These are phyloP conservation scores for Hypoxylon intermedium DNA, from an alignment of 495 filamentous ascomycete species.

Conservation along the genomic window DNA sequence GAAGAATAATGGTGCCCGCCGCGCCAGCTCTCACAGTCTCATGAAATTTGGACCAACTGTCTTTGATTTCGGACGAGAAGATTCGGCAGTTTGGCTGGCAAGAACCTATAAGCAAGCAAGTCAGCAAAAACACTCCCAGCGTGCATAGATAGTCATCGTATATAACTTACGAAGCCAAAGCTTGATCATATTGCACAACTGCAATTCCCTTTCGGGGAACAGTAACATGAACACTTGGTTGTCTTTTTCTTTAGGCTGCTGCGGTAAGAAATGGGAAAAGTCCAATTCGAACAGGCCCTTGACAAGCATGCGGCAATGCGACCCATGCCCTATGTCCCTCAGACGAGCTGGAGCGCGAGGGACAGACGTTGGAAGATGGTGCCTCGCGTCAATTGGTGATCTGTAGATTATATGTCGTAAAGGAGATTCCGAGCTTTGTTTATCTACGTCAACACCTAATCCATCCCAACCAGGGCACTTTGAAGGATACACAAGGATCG, in stretches of 20 bases:
- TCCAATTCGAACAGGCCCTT: constrained; percentile 28
- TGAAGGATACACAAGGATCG: constrained; percentile 50
- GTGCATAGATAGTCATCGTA: not conserved
- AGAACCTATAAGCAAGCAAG: constrained; percentile 20
- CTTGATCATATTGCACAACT: constrained; percentile 37
- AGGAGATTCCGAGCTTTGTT: constrained; percentile 27
- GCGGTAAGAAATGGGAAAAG: constrained; percentile 32
- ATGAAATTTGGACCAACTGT: constrained; percentile 38
- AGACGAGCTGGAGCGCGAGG: constrained; percentile 17
- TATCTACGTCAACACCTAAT: constrained; percentile 27
- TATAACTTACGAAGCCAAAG: constrained; percentile 43
- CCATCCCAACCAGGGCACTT: constrained; percentile 49
- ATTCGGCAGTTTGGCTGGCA: constrained; percentile 39
- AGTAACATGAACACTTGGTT: constrained; percentile 42
- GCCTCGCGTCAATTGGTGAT: constrained; percentile 23
- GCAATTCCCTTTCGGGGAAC: constrained; percentile 31
- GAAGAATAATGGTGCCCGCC: constrained; percentile 40
- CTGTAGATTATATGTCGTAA: constrained; percentile 49
- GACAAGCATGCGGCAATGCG: constrained; percentile 19
- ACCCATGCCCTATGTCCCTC: constrained; percentile 8
- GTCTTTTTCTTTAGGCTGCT: constrained; percentile 22
- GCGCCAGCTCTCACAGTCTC: constrained; percentile 36
- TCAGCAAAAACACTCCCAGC: constrained; percentile 15
- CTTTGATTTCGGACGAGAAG: constrained; percentile 32
- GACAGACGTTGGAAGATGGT: constrained; percentile 28